These are phyloP conservation scores for Hirsutella thompsonii DNA, from an alignment of 2,329 filamentous ascomycete species.

Conservation along the genomic window DNA sequence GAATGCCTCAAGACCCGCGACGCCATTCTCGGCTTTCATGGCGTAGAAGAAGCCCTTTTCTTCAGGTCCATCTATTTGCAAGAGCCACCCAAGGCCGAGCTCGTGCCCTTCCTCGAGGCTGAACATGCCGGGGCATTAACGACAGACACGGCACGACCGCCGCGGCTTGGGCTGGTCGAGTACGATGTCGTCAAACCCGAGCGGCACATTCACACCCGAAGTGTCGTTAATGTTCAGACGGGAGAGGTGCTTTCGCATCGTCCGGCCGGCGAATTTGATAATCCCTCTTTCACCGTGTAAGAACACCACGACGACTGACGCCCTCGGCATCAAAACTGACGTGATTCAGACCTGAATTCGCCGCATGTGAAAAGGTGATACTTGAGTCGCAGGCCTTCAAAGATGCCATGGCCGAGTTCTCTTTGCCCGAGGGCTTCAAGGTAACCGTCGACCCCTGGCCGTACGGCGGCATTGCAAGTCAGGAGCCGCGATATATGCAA, in stretches of 20 bases:
- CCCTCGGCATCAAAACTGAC: not conserved
- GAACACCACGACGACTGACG: not conserved
- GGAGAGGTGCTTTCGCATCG: conserved; percentile 15
- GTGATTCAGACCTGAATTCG: conserved; percentile 22
- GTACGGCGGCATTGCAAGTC: conserved; percentile 35
- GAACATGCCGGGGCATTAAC: conserved; percentile 41
- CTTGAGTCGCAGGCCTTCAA: conserved; percentile 30
- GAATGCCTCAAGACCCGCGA: conserved; percentile 37
- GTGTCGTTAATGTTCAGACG: conserved; percentile 23
- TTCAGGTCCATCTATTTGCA: conserved; percentile 50
- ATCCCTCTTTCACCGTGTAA: conserved; percentile 20
- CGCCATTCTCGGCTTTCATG: conserved; percentile 21
- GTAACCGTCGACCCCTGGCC: conserved; percentile 50
- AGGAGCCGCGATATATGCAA: conserved; percentile 32
- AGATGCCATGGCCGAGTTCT: conserved; percentile 31
- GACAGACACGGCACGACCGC: conserved; percentile 26
- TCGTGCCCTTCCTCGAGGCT: conserved; percentile 47
- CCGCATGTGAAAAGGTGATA: conserved; percentile 25
- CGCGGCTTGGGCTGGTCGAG: conserved; percentile 32
- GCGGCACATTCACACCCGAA: conserved; percentile 19
- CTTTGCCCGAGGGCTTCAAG: conserved; percentile 28
- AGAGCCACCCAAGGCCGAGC: conserved; percentile 46
- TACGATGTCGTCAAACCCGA: conserved; percentile 26
- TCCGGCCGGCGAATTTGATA: conserved; percentile 13
- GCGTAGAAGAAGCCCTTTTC: conserved; percentile 12